phyloP scores from a whole-genome alignment of 208 protist genomes.

The Acanthamoeba castellanii region DNA sequence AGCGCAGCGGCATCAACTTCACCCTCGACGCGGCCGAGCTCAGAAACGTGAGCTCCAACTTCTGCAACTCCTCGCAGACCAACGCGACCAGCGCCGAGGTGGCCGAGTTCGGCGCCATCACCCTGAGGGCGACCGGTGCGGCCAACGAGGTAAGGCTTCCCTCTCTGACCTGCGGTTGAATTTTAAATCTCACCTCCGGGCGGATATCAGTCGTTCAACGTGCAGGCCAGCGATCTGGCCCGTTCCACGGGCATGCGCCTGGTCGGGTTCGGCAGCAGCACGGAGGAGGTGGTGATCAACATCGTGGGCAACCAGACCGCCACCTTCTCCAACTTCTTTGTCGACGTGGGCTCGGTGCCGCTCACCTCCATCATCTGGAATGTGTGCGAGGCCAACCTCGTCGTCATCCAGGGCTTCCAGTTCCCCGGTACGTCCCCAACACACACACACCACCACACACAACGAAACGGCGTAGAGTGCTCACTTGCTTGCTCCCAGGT shows the following conservation, averaged over 20 bases:
- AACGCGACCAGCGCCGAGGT: neutral
- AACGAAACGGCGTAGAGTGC: neutral
- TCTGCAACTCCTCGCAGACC: constrained; percentile 8
- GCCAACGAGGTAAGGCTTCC: neutral
- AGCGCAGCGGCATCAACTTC: constrained; percentile 10
- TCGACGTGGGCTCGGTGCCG: constrained; percentile 7
- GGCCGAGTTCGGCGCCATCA: constrained; percentile 20
- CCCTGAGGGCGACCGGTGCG: neutral
- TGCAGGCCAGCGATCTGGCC: constrained; percentile 21
- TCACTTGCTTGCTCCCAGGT: neutral
- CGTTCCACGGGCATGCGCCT: neutral
- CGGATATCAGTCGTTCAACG: neutral
- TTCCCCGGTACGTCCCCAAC: constrained; percentile 20
- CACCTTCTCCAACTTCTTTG: constrained; percentile 58
- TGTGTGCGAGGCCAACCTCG: neutral
- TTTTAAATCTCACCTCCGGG: neutral
- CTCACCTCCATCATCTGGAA: constrained; percentile 30
- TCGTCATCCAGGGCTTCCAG: constrained; percentile 54
- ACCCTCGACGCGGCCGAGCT: neutral
- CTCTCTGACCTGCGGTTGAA: neutral
- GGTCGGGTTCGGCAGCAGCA: neutral
- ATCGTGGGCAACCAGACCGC: neutral
- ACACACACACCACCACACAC: neutral
- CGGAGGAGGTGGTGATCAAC: constrained; percentile 34
- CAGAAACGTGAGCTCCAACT: neutral